Conservation (phyloP, 192 early-diverging fungal species). For the Gorgonomyces haynaldii region DNA sequence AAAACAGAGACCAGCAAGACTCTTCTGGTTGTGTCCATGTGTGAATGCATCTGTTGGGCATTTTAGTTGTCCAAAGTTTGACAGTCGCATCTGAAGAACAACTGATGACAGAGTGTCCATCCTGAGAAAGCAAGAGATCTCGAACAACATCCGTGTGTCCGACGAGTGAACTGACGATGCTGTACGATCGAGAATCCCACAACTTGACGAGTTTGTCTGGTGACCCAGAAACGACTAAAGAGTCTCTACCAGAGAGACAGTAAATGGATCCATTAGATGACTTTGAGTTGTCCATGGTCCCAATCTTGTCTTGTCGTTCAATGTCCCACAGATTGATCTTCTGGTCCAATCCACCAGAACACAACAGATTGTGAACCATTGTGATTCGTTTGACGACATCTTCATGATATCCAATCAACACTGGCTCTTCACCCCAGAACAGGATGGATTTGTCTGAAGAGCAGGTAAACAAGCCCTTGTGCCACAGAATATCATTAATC, state of each 20-base stretch:
- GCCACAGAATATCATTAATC: constrained; percentile 82
- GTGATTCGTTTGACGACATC: constrained; percentile 91
- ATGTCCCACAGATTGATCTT: constrained; percentile 85
- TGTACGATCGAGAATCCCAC: constrained; percentile 73
- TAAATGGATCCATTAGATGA: constrained; percentile 69
- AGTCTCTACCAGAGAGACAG: constrained; percentile 75
- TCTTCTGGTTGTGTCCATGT: constrained; percentile 81
- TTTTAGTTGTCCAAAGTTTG: constrained; percentile 90
- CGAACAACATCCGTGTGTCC: constrained; percentile 97
- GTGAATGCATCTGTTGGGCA: constrained; percentile 68
- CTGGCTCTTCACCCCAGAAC: constrained; percentile 42
- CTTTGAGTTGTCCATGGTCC: constrained; percentile 18
- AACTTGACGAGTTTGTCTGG: constrained; percentile 87
- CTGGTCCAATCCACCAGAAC: constrained; percentile 83
- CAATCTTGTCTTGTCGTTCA: constrained; percentile 37
- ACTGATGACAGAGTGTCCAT: constrained; percentile 74
- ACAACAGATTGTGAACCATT: constrained; percentile 57
- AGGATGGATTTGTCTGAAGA: constrained; percentile 86
- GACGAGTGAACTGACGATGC: constrained; percentile 57
- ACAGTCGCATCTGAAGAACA: constrained; percentile 91
- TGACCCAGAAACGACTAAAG: constrained; percentile 76
- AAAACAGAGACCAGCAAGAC: constrained; percentile 83
- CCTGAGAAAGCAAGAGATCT: constrained; percentile 70
- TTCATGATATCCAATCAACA: constrained; percentile 65
- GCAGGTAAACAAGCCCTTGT: constrained; percentile 61